These are phyloP conservation scores for Excoecaria cochinchinensis DNA, from an alignment of 345 rosid genomes.

Conservation along the genomic window DNA sequence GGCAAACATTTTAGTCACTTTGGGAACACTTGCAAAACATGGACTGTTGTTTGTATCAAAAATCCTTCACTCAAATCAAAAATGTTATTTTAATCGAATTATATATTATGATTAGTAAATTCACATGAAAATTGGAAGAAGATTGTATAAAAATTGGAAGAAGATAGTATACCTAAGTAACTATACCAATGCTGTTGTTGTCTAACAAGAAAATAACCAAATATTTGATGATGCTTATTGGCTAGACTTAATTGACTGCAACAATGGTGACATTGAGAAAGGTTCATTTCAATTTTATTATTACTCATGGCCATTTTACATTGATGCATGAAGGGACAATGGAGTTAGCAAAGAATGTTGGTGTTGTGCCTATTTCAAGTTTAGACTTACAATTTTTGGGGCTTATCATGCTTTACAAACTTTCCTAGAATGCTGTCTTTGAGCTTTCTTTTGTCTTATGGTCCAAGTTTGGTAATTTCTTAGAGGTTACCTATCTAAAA, in stretches of 20 bases:
- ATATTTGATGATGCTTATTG: slow-evolving; percentile 46
- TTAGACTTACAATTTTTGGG: slow-evolving; percentile 33
- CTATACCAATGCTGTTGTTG: background rate
- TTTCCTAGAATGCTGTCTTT: background rate
- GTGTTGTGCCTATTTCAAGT: slow-evolving; percentile 18
- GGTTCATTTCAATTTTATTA: slow-evolving; percentile 12
- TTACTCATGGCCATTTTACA: slow-evolving; percentile 28
- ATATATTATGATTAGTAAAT: slow-evolving; percentile 1
- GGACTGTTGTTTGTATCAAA: background rate
- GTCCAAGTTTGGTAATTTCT: background rate
- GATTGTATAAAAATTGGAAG: too few relatives aligned
- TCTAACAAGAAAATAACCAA: slow-evolving; percentile 23
- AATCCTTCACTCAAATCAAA: too few relatives aligned
- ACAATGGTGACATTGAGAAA: slow-evolving; percentile 24
- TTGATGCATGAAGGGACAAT: slow-evolving; percentile 27
- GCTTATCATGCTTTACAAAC: background rate
- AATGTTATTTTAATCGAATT: too few relatives aligned
- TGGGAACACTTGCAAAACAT: slow-evolving; percentile 66
- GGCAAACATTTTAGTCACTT: slow-evolving; percentile 99
- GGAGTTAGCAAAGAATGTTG: slow-evolving; percentile 25
- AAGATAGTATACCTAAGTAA: background rate
- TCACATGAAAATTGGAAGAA: slow-evolving; percentile 5
- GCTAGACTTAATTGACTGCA: slow-evolving; percentile 50
- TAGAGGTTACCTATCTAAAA: background rate
- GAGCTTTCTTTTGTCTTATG: background rate